Conservation (phyloP, 176 grass and related monocot species). For the Musa beccarii region DNA sequence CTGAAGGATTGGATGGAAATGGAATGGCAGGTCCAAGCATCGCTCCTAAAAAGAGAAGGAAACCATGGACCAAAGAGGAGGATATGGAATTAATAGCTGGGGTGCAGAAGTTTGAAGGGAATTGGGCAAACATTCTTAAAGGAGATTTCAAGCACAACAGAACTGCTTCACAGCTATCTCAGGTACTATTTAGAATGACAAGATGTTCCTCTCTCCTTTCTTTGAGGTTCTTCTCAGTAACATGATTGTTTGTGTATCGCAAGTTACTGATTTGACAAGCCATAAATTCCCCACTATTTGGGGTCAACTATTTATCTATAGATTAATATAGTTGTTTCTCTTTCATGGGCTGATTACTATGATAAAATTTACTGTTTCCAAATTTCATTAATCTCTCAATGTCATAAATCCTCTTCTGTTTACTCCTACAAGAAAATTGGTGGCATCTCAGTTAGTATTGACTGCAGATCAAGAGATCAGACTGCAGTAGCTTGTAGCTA, state of each 20-base stretch:
- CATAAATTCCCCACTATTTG: too few species aligned
- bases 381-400: not conserved
- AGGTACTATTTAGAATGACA: conserved; percentile 32
- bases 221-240: not conserved
- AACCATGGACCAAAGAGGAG: conserved; percentile 94
- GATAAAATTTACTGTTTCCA: not conserved
- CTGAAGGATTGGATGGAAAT: conserved; percentile 50
- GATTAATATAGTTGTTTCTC: too few species aligned
- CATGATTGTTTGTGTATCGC: not conserved
- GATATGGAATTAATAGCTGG: conserved; percentile 55
- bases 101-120: conserved; percentile 75
- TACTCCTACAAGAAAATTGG: not conserved
- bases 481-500: not conserved
- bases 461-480: not conserved
- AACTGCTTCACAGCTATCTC: conserved; percentile 54
- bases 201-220: not conserved
- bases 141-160: conserved; percentile 63
- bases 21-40: conserved; percentile 10
- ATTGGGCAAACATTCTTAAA: conserved; percentile 65
- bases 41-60: conserved; percentile 59
- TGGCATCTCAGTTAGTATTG: not conserved
- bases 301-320: not conserved
- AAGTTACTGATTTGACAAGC: not conserved
- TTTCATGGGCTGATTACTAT: not conserved
- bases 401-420: not conserved